phyloP scores from a whole-genome alignment of 768 basidiomycete species.

The Nevesoporus exiguus region DNA sequence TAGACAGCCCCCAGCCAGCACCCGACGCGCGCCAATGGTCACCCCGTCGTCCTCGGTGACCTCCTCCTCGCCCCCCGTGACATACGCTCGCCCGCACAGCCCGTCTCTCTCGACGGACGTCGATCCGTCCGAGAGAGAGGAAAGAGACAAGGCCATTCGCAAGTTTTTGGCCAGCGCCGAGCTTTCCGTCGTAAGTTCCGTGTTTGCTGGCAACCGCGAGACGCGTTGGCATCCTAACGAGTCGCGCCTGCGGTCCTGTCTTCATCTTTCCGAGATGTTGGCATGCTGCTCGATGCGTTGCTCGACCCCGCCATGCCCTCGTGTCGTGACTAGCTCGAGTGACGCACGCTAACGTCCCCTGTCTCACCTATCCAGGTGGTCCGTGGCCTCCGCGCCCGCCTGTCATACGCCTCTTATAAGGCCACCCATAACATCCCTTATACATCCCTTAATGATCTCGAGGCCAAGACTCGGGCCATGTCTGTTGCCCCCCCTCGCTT shows the following conservation, averaged over 20 bases:
- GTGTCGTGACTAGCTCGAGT: constrained; percentile 8
- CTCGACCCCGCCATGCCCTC: constrained; percentile 2
- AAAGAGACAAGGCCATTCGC: constrained; percentile 64
- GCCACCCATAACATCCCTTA: constrained; percentile 70
- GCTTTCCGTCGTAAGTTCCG: constrained; percentile 67
- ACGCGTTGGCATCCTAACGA: constrained; percentile 44
- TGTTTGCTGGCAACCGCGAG: constrained; percentile 29
- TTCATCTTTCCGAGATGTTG: constrained; percentile 3
- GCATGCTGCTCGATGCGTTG: constrained; percentile 1
- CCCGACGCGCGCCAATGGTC: constrained; percentile 53
- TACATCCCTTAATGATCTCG: constrained; percentile 66
- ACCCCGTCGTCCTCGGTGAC: constrained; percentile 80
- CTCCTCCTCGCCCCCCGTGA: constrained; percentile 73
- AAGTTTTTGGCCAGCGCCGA: constrained; percentile 79
- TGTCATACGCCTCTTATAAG: constrained; percentile 84
- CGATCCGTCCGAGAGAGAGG: constrained; percentile 47
- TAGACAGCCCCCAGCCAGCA: constrained; percentile 4
- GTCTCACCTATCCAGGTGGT: constrained; percentile 56
- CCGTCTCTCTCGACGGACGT: constrained; percentile 41
- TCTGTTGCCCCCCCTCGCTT: constrained; percentile 47
- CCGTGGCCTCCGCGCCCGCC: constrained; percentile 73
- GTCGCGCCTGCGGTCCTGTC: constrained; percentile 21
- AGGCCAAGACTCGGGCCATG: constrained; percentile 51
- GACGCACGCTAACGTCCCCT: constrained; percentile 28
- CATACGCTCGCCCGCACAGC: constrained; percentile 50